A percentile compares a stretch with the other conserved stretches of the same genome.
These are phyloP conservation scores for Citrullus colocynthis DNA, from an alignment of 306 rosid species.

Conservation along the genomic window DNA sequence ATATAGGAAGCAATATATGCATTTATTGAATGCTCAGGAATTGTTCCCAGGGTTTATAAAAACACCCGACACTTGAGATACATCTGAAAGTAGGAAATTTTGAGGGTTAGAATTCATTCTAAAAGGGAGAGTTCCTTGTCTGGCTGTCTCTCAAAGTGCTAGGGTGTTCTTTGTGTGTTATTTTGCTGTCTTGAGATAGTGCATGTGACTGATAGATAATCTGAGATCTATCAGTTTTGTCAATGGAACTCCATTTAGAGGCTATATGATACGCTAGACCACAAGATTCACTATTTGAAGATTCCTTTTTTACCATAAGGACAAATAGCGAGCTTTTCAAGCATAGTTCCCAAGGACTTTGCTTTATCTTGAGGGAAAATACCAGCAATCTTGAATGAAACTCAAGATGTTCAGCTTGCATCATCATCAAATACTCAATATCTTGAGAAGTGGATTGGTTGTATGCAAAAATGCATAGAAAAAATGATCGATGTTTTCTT, in stretches of 20 bases:
- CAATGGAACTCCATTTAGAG: neutral
- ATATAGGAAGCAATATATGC: neutral
- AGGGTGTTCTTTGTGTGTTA: neutral
- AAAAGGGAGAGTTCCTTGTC: neutral
- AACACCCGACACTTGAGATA: neutral
- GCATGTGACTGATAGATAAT: neutral
- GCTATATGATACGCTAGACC: neutral
- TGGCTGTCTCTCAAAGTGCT: neutral
- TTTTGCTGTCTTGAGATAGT: neutral
- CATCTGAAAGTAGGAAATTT: neutral
- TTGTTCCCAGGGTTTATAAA: neutral
- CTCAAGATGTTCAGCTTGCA: neutral
- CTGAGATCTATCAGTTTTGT: neutral
- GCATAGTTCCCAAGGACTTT: neutral
- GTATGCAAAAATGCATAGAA: neutral
- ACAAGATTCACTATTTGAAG: too few species aligned
- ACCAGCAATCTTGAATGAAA: neutral
- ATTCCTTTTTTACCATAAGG: neutral
- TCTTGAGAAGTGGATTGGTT: neutral
- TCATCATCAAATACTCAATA: neutral
- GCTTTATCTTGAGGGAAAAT: neutral
- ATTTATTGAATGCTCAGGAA: neutral
- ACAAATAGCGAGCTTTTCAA: neutral
- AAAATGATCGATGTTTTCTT: neutral
- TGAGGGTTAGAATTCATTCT: neutral